These are phyloP conservation scores for Aspergillus thermomutatus DNA, from an alignment of 2,329 filamentous ascomycete species.

Conservation along the genomic window DNA sequence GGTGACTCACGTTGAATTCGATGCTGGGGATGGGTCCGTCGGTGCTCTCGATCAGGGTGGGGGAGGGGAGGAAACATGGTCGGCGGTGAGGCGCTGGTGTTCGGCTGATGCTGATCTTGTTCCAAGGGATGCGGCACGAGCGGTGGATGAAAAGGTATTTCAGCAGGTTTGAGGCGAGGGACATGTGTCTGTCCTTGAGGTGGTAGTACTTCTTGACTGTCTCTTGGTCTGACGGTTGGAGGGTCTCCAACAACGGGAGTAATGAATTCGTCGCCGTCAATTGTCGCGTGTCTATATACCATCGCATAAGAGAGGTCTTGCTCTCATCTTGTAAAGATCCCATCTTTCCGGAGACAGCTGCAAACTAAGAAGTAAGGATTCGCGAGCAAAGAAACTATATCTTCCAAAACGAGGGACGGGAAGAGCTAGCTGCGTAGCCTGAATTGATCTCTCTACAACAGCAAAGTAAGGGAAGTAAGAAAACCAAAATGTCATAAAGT, in stretches of 20 bases:
- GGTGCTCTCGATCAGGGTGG: conserved; percentile 9
- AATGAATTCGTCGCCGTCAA: conserved; percentile 26
- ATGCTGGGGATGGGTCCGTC: conserved; percentile 29
- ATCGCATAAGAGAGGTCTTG: conserved; percentile 28
- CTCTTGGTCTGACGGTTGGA: conserved; percentile 49
- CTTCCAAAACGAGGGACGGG: not conserved
- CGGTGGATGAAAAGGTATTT: conserved; percentile 60
- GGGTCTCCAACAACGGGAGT: conserved; percentile 40
- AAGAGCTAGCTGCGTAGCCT: not conserved
- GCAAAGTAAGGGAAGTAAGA: not conserved
- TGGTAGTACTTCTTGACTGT: conserved; percentile 50
- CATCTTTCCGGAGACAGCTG: not conserved
- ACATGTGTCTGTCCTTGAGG: conserved; percentile 58
- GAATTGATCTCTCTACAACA: not conserved
- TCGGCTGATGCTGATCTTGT: conserved; percentile 52
- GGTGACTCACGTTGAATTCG: conserved; percentile 65
- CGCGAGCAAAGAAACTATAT: not conserved
- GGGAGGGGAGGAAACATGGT: conserved; percentile 52
- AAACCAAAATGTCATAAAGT: not conserved
- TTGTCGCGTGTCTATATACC: conserved; percentile 44
- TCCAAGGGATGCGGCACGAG: conserved; percentile 55
- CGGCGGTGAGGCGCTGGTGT: conserved; percentile 46
- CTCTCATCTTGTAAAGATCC: not conserved
- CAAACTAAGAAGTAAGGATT: not conserved
- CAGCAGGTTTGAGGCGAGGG: conserved; percentile 57